Evolutionary conservation across 2,329 filamentous ascomycete species (phyloP).

Genomic region (Diaporthe citri): DNA sequence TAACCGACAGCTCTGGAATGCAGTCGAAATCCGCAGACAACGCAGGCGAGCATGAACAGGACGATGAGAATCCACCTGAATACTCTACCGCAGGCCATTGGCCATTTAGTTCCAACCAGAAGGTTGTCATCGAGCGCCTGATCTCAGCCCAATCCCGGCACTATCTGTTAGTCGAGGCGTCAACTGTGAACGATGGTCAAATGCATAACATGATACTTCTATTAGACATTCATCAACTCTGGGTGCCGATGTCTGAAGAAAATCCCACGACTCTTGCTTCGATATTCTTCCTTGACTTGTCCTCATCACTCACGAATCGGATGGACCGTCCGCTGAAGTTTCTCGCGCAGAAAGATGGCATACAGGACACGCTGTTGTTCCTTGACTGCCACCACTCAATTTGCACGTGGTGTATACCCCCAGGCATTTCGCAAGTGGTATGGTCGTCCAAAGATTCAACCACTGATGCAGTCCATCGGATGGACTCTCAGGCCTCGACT

Average conservation of each 20-base stretch:
- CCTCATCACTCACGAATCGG: neutral
- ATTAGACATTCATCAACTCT: neutral
- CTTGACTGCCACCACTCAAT: neutral
- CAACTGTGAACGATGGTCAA: neutral
- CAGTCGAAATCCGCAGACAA: neutral
- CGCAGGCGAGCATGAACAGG: neutral
- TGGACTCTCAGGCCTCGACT: neutral
- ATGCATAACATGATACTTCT: neutral
- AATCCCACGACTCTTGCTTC: neutral
- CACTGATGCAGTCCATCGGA: neutral
- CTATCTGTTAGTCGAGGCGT: neutral
- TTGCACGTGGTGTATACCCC: neutral
- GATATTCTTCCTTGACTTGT: neutral
- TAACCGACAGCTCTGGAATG: neutral
- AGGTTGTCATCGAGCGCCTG: neutral
- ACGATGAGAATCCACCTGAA: neutral
- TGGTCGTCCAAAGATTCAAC: neutral
- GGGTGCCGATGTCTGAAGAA: neutral
- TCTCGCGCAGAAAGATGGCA: neutral
- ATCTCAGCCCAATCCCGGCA: neutral
- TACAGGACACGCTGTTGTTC: neutral
- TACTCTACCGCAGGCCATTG: neutral
- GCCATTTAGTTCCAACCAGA: neutral
- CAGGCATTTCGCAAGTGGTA: neutral
- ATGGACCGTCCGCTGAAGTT: neutral